phyloP scores from a whole-genome alignment of 768 basidiomycete genomes.

The Sporobolomyces phaffii region DNA sequence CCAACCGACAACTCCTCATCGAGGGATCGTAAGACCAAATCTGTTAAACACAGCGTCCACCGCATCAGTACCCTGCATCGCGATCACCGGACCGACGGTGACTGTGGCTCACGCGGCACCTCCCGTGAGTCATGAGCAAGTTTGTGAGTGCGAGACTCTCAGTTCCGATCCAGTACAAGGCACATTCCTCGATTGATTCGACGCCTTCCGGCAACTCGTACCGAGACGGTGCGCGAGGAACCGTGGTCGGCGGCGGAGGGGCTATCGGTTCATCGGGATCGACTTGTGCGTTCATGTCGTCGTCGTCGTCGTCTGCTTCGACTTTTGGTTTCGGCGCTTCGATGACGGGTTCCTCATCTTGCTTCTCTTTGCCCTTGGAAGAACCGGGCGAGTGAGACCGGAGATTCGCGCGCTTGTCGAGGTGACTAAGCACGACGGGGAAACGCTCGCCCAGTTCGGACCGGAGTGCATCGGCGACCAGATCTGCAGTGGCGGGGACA shows the following conservation, averaged over 20 bases:
- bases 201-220: conserved; percentile 29
- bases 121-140: conserved; percentile 72
- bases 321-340: too few species aligned
- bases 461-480: conserved; percentile 15
- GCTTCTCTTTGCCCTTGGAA: conserved; percentile 9
- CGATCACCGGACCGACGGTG: background rate
- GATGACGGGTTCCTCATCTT: background rate
- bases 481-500: too few species aligned
- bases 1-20: conserved; percentile 52
- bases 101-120: conserved; percentile 52
- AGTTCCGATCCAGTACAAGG: conserved; percentile 63
- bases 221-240: conserved; percentile 10
- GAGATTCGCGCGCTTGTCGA: conserved; percentile 35
- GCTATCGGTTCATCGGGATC: conserved; percentile 8
- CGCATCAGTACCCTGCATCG: background rate
- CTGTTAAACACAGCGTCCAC: conserved; percentile 47
- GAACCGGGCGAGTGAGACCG: background rate
- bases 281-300: conserved; percentile 6
- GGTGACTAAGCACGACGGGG: conserved; percentile 42
- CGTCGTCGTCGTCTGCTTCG: background rate
- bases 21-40: conserved; percentile 70
- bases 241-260: conserved; percentile 25
- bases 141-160: conserved; percentile 78
- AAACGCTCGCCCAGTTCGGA: conserved; percentile 37
- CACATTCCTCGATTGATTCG: conserved; percentile 42